Evolutionary conservation across 352 stramenopile species (phyloP).

Genomic region (Phytophthora palmivora): DNA sequence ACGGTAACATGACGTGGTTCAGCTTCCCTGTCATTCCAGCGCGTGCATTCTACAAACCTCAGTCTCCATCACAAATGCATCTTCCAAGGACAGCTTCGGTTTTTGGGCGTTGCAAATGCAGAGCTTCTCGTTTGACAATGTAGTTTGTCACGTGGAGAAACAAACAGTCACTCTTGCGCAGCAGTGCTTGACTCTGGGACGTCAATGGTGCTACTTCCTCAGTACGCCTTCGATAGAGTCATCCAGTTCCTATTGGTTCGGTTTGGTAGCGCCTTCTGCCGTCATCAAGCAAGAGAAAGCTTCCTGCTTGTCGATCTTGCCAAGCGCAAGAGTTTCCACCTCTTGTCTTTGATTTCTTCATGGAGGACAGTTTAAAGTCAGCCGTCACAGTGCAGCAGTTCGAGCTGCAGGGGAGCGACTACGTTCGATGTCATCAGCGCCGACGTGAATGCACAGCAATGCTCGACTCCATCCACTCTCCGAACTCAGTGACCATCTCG

Average conservation of each 20-base stretch:
- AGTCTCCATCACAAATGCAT: not conserved
- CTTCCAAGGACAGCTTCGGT: slow-evolving; percentile 7
- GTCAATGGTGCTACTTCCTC: slow-evolving; percentile 27
- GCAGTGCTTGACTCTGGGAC: slow-evolving; percentile 32
- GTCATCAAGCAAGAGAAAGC: not conserved
- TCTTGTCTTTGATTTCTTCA: slow-evolving; percentile 21
- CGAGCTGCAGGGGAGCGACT: slow-evolving; percentile 30
- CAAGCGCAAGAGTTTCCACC: slow-evolving; percentile 31
- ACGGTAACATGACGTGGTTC: slow-evolving; percentile 17
- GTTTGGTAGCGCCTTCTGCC: slow-evolving; percentile 18
- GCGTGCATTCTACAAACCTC: not conserved
- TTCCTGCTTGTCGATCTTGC: slow-evolving; percentile 21
- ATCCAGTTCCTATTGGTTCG: slow-evolving; percentile 10
- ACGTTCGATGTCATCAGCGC: slow-evolving; percentile 29
- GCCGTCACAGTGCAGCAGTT: slow-evolving; percentile 13
- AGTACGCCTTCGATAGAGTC: slow-evolving; percentile 11
- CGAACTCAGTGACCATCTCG: slow-evolving; percentile 19
- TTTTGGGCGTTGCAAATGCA: slow-evolving; percentile 28
- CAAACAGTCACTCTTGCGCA: not conserved
- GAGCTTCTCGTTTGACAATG: slow-evolving; percentile 14
- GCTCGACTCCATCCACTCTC: slow-evolving; percentile 24
- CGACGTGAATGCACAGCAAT: slow-evolving; percentile 29
- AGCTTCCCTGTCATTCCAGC: slow-evolving; percentile 24
- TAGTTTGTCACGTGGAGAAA: not conserved
- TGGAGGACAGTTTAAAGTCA: not conserved